Evolutionary conservation across 345 rosid species (phyloP).

Genomic region (Populus tremula): DNA sequence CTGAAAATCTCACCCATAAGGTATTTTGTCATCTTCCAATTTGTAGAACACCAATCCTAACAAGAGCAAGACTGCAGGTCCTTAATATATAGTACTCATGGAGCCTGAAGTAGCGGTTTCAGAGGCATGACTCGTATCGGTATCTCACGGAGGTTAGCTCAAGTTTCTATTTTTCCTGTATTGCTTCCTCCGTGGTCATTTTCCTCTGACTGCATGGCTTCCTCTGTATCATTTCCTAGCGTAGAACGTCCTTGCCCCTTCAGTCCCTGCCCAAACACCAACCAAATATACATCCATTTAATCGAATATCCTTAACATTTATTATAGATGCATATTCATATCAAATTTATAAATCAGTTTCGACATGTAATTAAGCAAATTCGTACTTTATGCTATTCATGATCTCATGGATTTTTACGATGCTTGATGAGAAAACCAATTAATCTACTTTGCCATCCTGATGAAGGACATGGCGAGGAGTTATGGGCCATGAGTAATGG

Average conservation of each 20-base stretch:
- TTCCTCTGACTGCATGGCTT: slow-evolving; percentile 31
- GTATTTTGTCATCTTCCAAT: background rate
- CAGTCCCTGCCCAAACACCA: slow-evolving; percentile 21
- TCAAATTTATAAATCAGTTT: background rate
- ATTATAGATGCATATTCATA: background rate
- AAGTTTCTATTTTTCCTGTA: background rate
- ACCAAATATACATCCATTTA: background rate
- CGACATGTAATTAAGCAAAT: background rate
- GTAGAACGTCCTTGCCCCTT: slow-evolving; percentile 25
- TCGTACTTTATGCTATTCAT: background rate
- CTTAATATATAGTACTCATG: background rate
- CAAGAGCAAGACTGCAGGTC: too few relatives aligned
- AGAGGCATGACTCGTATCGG: background rate
- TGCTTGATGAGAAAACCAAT: slow-evolving; percentile 9
- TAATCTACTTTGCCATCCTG: slow-evolving; percentile 4
- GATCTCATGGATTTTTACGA: background rate
- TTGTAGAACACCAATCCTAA: too few relatives aligned
- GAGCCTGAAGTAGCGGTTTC: background rate
- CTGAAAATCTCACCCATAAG: background rate
- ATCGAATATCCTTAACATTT: background rate
- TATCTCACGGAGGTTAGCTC: background rate
- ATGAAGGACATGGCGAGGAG: slow-evolving; percentile 12
- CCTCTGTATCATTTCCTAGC: slow-evolving; percentile 20
- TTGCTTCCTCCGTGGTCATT: slow-evolving; percentile 29
- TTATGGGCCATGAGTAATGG: slow-evolving; percentile 15